phyloP scores from a whole-genome alignment of 495 filamentous ascomycete species.

The Penicillium argentinense region DNA sequence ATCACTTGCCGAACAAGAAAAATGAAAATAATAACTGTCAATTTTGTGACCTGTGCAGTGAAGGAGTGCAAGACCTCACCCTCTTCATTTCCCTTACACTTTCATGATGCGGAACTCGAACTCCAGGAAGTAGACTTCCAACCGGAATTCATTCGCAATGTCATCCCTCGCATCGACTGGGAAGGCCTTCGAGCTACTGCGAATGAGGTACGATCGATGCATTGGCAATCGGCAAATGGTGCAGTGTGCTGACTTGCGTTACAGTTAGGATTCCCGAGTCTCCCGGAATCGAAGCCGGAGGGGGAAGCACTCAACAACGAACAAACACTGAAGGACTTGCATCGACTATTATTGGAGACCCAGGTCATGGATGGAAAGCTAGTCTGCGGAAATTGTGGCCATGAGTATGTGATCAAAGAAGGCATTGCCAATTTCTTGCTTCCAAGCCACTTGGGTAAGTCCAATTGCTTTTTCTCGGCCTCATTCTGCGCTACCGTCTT shows the following conservation, averaged over 20 bases:
- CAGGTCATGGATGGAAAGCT: conserved; percentile 83
- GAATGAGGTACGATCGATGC: conserved; percentile 64
- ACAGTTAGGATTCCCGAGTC: conserved; percentile 78
- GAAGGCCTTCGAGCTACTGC: conserved; percentile 68
- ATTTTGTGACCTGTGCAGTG: conserved; percentile 95
- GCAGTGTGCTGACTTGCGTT: neutral
- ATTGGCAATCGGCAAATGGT: neutral
- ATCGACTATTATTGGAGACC: conserved; percentile 84
- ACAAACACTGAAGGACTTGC: conserved; percentile 71
- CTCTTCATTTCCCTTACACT: conserved; percentile 84
- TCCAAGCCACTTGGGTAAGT: conserved; percentile 81
- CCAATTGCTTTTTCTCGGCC: neutral
- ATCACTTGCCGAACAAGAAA: neutral
- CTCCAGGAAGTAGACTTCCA: conserved; percentile 78
- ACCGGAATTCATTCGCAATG: conserved; percentile 71
- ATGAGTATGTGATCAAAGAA: conserved; percentile 89
- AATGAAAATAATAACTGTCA: conserved; percentile 98
- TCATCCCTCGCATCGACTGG: conserved; percentile 90
- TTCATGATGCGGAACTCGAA: conserved; percentile 84
- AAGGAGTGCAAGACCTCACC: conserved; percentile 83
- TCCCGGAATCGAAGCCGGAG: conserved; percentile 65
- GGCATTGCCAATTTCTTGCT: conserved; percentile 96
- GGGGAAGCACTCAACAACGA: conserved; percentile 59
- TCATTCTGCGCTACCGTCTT: no score
- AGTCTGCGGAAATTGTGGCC: conserved; percentile 86